phyloP scores from a whole-genome alignment of 805 yeast genomes.

The Candida suzukii region DNA sequence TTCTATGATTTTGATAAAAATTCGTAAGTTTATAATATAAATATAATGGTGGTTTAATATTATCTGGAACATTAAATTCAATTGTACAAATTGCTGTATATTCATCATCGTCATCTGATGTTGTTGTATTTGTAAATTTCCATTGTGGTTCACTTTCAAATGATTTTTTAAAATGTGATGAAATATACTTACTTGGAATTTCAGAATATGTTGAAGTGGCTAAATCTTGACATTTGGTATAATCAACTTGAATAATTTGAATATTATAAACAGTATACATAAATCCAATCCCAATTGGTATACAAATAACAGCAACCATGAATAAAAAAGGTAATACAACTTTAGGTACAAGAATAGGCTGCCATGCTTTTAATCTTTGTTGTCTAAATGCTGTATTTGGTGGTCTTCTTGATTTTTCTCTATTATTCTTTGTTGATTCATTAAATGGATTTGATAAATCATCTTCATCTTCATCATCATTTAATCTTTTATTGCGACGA shows the following conservation, averaged over 20 bases:
- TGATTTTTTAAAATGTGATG: constrained; percentile 52
- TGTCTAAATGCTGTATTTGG: constrained; percentile 79
- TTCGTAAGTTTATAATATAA: constrained; percentile 83
- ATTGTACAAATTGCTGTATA: constrained; percentile 47
- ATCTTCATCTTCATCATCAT: constrained; percentile 11
- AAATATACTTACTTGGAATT: constrained; percentile 55
- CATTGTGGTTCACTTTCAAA: constrained; percentile 39
- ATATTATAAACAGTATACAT: constrained; percentile 73
- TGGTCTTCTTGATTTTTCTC: constrained; percentile 40
- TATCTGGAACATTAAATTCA: constrained; percentile 65
- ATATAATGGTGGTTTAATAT: constrained; percentile 63
- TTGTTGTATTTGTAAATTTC: constrained; percentile 34
- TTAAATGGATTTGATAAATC: constrained; percentile 21
- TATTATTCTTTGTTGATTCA: constrained; percentile 15
- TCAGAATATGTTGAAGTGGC: constrained; percentile 31
- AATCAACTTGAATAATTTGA: constrained; percentile 67
- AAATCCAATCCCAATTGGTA: constrained; percentile 87
- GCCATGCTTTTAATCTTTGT: constrained; percentile 57
- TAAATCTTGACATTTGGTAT: constrained; percentile 55
- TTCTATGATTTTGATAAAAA: constrained; percentile 91
- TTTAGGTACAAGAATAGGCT: constrained; percentile 86
- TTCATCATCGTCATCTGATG: constrained; percentile 30
- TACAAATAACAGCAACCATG: constrained; percentile 68
- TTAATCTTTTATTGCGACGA: constrained; percentile 21
- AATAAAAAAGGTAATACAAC: constrained; percentile 83